Evolutionary conservation across 768 basidiomycete species (phyloP).

Genomic region (Serendipita sp.): DNA sequence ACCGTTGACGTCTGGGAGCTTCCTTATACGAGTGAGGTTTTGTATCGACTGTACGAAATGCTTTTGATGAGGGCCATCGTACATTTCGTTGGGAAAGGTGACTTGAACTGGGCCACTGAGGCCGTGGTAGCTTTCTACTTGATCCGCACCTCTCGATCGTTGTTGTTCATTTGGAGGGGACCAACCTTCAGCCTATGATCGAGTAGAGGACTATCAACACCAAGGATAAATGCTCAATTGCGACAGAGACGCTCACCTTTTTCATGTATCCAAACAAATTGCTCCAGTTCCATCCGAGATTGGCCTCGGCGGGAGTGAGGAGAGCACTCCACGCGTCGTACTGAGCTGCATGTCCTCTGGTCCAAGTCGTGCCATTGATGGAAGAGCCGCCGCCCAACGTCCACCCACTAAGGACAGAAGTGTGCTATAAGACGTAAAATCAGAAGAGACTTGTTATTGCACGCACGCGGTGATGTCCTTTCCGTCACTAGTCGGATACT

Average conservation of each 20-base stretch:
- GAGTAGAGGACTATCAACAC: not conserved
- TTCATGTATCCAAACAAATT: conserved; percentile 7
- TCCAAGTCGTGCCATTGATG: conserved; percentile 10
- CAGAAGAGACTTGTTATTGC: not conserved
- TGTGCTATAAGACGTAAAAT: not conserved
- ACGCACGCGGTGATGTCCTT: conserved; percentile 19
- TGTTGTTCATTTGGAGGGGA: conserved; percentile 14
- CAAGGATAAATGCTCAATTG: not conserved
- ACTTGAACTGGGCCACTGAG: conserved; percentile 37
- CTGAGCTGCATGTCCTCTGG: conserved; percentile 5
- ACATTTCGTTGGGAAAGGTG: conserved; percentile 28
- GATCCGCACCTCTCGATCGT: conserved; percentile 18
- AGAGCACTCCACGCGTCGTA: conserved; percentile 9
- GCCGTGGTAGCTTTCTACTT: conserved; percentile 33
- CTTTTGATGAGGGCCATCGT: conserved; percentile 36
- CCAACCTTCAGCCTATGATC: conserved; percentile 13
- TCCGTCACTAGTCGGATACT: conserved; percentile 29
- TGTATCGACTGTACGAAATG: conserved; percentile 33
- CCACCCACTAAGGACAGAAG: conserved; percentile 1
- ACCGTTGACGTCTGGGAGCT: conserved; percentile 24
- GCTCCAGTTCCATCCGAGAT: conserved; percentile 11
- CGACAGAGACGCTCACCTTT: conserved; percentile 5
- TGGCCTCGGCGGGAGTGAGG: not conserved
- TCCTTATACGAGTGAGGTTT: conserved; percentile 28
- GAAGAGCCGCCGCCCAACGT: conserved; percentile 9